These are phyloP conservation scores for Calonectria crousiana DNA, from an alignment of 2,329 filamentous ascomycete species.

Conservation along the genomic window DNA sequence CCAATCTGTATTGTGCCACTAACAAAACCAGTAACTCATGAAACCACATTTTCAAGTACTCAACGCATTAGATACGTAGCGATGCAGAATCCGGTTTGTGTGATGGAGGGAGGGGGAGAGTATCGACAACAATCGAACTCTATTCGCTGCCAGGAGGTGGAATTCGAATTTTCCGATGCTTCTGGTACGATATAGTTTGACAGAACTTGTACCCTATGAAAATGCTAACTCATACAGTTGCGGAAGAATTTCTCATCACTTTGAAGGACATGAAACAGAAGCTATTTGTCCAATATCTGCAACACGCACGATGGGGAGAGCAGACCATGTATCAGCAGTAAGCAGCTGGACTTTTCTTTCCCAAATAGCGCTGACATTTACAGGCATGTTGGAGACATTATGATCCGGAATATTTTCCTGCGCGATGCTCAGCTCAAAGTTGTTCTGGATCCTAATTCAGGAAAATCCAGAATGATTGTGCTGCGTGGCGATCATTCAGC, in stretches of 20 bases:
- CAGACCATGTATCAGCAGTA: not conserved
- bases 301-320: not conserved
- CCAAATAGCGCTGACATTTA: not conserved
- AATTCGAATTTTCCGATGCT: not conserved
- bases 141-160: not conserved
- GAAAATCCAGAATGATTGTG: not conserved
- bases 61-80: not conserved
- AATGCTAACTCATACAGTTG: not conserved
- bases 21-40: not conserved
- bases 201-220: accelerated
- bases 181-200: not conserved
- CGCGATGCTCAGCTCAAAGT: not conserved
- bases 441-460: not conserved
- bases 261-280: not conserved
- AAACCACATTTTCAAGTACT: not conserved
- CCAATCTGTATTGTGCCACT: not conserved
- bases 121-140: not conserved
- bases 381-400: not conserved
- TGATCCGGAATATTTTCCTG: not conserved
- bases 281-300: not conserved
- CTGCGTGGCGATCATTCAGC: not conserved
- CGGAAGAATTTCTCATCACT: not conserved
- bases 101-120: not conserved
- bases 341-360: not conserved
- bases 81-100: not conserved